phyloP scores from a whole-genome alignment of 1,284 basidiomycete species.

The Sutorius eximius region DNA sequence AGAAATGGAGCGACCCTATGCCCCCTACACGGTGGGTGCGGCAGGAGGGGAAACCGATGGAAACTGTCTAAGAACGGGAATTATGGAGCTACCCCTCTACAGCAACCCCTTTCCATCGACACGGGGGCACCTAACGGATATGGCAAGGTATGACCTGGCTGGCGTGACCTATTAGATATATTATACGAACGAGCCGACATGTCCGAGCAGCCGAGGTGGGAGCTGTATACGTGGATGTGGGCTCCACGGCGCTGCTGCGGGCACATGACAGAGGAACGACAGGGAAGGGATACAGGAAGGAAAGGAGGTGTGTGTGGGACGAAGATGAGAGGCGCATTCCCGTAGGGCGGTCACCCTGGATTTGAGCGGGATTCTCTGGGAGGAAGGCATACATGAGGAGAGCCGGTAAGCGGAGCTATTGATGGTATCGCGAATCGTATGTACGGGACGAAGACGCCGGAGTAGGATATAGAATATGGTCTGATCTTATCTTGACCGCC shows the following conservation, averaged over 20 bases:
- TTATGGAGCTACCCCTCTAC: constrained; percentile 18
- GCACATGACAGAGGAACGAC: constrained; percentile 6
- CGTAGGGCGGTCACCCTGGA: constrained; percentile 9
- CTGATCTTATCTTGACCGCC: constrained; percentile 19
- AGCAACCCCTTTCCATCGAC: constrained; percentile 24
- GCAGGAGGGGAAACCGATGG: background rate
- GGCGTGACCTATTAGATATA: background rate
- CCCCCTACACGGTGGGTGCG: constrained; percentile 12
- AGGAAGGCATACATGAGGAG: constrained; percentile 12
- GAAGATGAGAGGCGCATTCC: constrained; percentile 2
- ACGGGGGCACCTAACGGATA: constrained; percentile 14
- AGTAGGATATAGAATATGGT: background rate
- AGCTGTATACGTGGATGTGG: background rate
- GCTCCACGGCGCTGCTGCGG: constrained; percentile 9
- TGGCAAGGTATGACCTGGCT: constrained; percentile 4
- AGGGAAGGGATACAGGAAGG: background rate
- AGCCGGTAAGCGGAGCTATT: constrained; percentile 14
- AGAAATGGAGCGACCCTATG: constrained; percentile 16
- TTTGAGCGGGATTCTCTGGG: constrained; percentile 14
- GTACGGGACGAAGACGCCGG: constrained; percentile 7
- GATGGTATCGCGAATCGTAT: constrained; percentile 12
- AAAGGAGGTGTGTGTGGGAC: constrained; percentile 6
- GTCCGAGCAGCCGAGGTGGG: constrained; percentile 9
- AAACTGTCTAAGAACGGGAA: constrained; percentile 11
- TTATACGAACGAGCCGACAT: background rate